Evolutionary conservation across 768 basidiomycete species (phyloP).

Genomic region (Mycena polygramma): DNA sequence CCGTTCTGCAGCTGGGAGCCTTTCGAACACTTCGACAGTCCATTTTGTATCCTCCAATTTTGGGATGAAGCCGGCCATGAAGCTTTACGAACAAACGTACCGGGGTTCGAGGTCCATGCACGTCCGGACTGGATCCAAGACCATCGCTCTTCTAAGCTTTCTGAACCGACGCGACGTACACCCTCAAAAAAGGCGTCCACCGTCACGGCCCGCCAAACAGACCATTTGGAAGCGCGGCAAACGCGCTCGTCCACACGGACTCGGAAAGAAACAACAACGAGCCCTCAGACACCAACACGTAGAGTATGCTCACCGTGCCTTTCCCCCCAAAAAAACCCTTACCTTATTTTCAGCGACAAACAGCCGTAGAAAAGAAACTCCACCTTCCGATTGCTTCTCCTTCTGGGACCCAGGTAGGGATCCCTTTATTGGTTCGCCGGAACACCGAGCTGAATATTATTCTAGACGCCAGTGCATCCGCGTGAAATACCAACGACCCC

Average conservation of each 20-base stretch:
- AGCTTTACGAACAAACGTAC: not conserved
- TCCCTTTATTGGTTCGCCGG: not conserved
- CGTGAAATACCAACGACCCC: not conserved
- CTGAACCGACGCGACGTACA: not conserved
- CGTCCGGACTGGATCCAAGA: not conserved
- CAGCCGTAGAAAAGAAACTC: not conserved
- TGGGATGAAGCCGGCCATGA: slow-evolving; percentile 13
- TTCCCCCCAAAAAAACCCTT: too few species aligned
- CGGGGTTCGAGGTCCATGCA: not conserved
- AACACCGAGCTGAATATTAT: not conserved
- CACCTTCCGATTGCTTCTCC: not conserved
- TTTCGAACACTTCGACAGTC: not conserved
- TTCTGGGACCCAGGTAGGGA: not conserved
- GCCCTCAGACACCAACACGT: not conserved
- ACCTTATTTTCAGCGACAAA: not conserved
- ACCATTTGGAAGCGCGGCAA: not conserved
- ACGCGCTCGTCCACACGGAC: not conserved
- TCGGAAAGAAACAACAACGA: not conserved
- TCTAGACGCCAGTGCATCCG: not conserved
- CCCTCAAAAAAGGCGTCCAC: not conserved
- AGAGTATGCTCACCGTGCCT: not conserved
- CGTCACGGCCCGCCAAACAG: too few species aligned
- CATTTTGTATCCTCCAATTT: not conserved
- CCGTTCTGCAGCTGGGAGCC: slow-evolving; percentile 17
- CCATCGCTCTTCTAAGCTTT: not conserved